These are phyloP conservation scores for Spiromastix sp. DNA, from an alignment of 2,329 filamentous ascomycete genomes.

Conservation along the genomic window DNA sequence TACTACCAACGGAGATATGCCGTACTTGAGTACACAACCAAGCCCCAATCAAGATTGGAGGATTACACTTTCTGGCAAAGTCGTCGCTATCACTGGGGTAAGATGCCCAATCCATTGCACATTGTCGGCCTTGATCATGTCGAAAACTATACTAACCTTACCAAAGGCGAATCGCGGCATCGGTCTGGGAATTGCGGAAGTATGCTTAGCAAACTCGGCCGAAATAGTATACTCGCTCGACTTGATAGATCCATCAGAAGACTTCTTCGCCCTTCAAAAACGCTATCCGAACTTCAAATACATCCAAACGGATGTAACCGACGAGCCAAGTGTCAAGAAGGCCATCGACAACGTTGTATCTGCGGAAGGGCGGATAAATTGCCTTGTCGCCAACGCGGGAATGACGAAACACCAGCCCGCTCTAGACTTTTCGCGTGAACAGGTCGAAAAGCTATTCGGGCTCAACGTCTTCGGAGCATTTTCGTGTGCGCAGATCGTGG, in stretches of 20 bases:
- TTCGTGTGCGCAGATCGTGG: conserved; percentile 21
- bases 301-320: conserved; percentile 38
- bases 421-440: conserved; percentile 31
- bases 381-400: conserved; percentile 33
- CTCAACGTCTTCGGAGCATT: conserved; percentile 34
- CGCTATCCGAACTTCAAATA: conserved; percentile 35
- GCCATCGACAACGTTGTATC: conserved; percentile 33
- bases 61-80: too few species aligned
- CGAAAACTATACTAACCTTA: too few species aligned
- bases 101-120: too few species aligned
- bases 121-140: too few species aligned
- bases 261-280: conserved; percentile 27
- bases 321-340: conserved; percentile 29
- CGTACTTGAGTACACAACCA: too few species aligned
- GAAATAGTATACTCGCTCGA: conserved; percentile 33
- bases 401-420: conserved; percentile 38
- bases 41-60: too few species aligned
- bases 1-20: too few species aligned
- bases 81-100: too few species aligned
- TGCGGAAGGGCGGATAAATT: conserved; percentile 32
- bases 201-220: conserved; percentile 37
- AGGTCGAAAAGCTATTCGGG: conserved; percentile 33
- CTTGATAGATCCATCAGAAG: conserved; percentile 26
- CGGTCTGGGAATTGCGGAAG: conserved; percentile 38
- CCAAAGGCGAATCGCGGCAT: too few species aligned